phyloP scores from a whole-genome alignment of 2,329 filamentous ascomycete genomes.

The Byssoonygena ceratinophila region DNA sequence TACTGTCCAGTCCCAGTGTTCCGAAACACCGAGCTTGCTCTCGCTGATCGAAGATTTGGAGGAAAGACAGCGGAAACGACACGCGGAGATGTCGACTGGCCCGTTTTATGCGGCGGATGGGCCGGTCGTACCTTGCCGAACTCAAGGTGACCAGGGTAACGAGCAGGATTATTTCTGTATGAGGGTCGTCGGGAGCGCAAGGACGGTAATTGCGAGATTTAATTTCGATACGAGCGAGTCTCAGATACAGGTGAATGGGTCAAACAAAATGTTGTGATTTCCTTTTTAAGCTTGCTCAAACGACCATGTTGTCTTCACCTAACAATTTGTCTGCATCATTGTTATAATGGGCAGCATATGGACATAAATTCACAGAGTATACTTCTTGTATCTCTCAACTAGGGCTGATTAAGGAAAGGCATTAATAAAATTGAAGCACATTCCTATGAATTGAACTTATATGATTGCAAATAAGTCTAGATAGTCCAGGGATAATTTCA shows the following conservation, averaged over 20 bases:
- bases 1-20: slow-evolving; percentile 21
- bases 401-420: no score
- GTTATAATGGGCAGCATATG: not conserved
- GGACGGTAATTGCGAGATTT: slow-evolving; percentile 19
- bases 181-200: slow-evolving; percentile 21
- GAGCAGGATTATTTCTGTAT: slow-evolving; percentile 20
- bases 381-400: no score
- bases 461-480: no score
- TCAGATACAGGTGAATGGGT: not conserved
- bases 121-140: not conserved
- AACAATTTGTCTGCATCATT: not conserved
- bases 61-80: slow-evolving; percentile 35
- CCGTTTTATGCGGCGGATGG: not conserved
- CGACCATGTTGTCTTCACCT: not conserved
- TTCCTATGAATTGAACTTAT: not conserved
- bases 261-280: not conserved
- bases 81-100: slow-evolving; percentile 20
- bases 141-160: slow-evolving; percentile 3
- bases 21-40: slow-evolving; percentile 28
- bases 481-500: no score
- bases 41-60: slow-evolving; percentile 34
- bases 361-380: no score
- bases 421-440: no score
- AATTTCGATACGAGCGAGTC: slow-evolving; percentile 12
- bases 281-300: not conserved